Evolutionary conservation across 2,329 filamentous ascomycete species (phyloP), one percentile per base, ranked within the genome.

Genomic region (Fusarium palustre): DNA sequence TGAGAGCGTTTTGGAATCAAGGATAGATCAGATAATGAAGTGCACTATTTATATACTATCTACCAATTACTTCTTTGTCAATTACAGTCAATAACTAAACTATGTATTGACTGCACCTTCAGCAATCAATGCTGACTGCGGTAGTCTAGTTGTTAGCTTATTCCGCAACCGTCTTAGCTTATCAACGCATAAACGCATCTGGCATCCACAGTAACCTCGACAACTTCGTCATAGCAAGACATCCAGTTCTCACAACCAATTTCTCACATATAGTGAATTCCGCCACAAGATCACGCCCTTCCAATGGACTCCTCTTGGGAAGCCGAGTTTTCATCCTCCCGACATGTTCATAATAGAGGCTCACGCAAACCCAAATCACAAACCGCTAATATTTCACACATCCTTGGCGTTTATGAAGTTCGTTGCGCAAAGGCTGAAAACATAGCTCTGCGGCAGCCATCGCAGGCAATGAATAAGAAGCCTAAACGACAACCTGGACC

Each of bases 271-370:
- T 30, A 13, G 4, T n/a, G 13, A 45, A 8, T 30, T 13, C 3
- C 12, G 6, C 3, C 3, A 9, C 7, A 31, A 5, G 3, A 2
- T 16, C 5, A 5, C 28, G 8, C 12, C 3, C 13, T 3, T 11
- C 7, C 7, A 18, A 53, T 60, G 47, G 38, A 64, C 5, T 4
- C 28, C 13, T 16, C 2, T 4, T 65, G 55, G 55, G 49, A 57
- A 13, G 5, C 36, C 0, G 25, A 36, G 4, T 33, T 65, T 4
- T 16, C 59, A 2, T 25, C 47, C 1, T 54, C 49, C 1, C 52
- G 62, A 18, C 39, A 61, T 11, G 39, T 54, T 5, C 64, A 67
- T 7, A 66, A 67, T n/a, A 42, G 20, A 28, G 38, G 36, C 7
- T 52, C 62, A 22, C 31, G 52, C 9, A 62, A 55, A 33, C n/a